These are phyloP conservation scores for Hymenoscyphus linearis DNA, from an alignment of 2,329 filamentous ascomycete species.

Conservation along the genomic window DNA sequence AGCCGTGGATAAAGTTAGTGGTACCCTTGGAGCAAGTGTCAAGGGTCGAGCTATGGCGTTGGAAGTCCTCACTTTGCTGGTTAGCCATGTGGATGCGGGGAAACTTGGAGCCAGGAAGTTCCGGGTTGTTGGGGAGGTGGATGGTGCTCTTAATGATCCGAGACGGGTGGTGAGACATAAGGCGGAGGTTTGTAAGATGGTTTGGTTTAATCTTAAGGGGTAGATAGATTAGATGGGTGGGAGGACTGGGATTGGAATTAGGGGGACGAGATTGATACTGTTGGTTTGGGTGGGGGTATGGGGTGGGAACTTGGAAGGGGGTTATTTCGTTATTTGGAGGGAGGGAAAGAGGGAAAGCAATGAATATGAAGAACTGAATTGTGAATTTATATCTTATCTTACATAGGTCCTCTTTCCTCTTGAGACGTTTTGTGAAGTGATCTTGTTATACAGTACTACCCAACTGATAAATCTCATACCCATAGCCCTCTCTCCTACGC, in stretches of 20 bases:
- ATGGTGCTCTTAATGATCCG: slow-evolving; percentile 26
- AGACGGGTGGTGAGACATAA: slow-evolving; percentile 23
- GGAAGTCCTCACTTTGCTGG: slow-evolving; percentile 26
- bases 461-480: too few species aligned
- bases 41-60: slow-evolving; percentile 21
- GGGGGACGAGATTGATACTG: too few species aligned
- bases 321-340: too few species aligned
- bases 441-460: too few species aligned
- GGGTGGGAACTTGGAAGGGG: too few species aligned
- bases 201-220: slow-evolving; percentile 23
- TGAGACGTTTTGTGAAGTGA: too few species aligned
- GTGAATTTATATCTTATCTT: too few species aligned
- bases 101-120: slow-evolving; percentile 17
- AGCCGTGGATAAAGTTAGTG: slow-evolving; percentile 5
- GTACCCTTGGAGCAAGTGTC: slow-evolving; percentile 15
- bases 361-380: too few species aligned
- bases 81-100: slow-evolving; percentile 15
- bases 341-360: too few species aligned
- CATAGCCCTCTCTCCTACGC: too few species aligned
- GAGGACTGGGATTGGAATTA: neutral
- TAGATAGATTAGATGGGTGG: neutral
- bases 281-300: too few species aligned
- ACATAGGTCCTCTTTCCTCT: too few species aligned
- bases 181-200: slow-evolving; percentile 23
- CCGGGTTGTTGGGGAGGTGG: slow-evolving; percentile 23